Evolutionary conservation across 2,329 filamentous ascomycete genomes (phyloP), one percentile per base, ranked within the genome.

Genomic region (Aspergillus versicolor): DNA sequence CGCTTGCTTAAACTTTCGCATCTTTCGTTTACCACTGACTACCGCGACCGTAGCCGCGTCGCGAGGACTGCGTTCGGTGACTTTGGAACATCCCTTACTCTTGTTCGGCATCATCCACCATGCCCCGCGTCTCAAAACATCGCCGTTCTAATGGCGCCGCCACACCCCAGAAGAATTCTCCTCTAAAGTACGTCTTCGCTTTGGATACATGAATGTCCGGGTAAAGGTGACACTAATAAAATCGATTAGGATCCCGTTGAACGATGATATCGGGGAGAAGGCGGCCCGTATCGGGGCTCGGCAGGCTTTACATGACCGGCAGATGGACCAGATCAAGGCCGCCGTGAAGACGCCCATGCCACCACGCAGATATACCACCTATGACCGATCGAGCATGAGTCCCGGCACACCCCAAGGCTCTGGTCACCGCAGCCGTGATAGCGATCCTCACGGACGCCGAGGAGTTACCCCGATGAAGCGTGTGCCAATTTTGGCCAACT

Each of bases 391-490:
- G 60, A 75, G 66, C 63, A 70, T 67, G 61, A 82, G 79, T 56
- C 82, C 82, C 9, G 71, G 73, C 32, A 85, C 83, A 4, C 83
- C 83, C 9, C 70, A 73, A 34, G 69, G 70, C 51, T 72, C 74
- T 13, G 62, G 66, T 37, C 67, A 66, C 57, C 70, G 75, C 38
- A 63, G 65, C 30, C 70, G 73, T 52, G 73, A 73, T 40, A 75
- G 59, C 62, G 81, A 85, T 62, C 84, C 86, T 37, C 81, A 85
- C 58, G 67, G 88, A 90, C 45, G 86, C 32, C 85, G 82, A 61
- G 90, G 89, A 38, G 89, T 96, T 53, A 97, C 94, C 58, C 94
- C 93, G 53, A 93, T 96, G 88, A 96, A 96, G 82, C 89, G 92
- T 60, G 91, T 96, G 27, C 94, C 94, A 1, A 89, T 99, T 66